Base-by-base conservation (phyloP, 2,329 filamentous ascomycete genomes). In the Hymenoscyphus salicellus region DNA sequence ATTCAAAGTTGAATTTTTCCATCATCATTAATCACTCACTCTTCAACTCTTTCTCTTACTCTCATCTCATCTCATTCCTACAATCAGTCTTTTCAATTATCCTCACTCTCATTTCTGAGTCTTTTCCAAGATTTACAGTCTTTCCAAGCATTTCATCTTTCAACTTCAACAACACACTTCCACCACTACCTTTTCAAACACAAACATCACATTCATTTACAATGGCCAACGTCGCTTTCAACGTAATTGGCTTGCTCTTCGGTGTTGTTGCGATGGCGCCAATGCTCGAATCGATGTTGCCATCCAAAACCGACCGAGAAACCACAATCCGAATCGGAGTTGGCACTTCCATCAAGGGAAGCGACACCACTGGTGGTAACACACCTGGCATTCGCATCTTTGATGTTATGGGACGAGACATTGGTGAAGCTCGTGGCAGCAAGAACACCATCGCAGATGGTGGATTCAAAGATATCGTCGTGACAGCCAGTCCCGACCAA, bases 371-470 rank as follows among this genome's bases (percentile, higher is more conserved):
- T n/a, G 36, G 30, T 5, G 58, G 58, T 10, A 60, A 60, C 28
- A 49, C 30, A 49, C 58, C 58, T 28, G 43, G 58, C 17, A 52
- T 60, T 17, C 28, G 58, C 7, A 30, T 52, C 20, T 52, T 60
- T 28, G 58, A 46, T 49, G 43, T 60, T 10, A 33, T 30, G 8
- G 58, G 58, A 28, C 38, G 58, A 1, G 43, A 46, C 17, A 32
- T 52, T 20, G 58, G 38, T 2, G n/a, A 49, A n/a, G 23, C 16
- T 28, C 26, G 26, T 0, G 58, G 58, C 3, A 49, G 38, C 14
- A 30, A 60, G 11, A 52, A 17, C 3, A 32, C 20, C 4, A n/a
- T 46, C 6, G 10, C 20, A 16, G 58, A 28, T 33, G 58, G 58
- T 8, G 23, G 14, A 6, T 32, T 32, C 16, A 52, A 49, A 28